A percentile compares a stretch with the other conserved stretches of the same genome.
Evolutionary conservation across 1,284 basidiomycete species (phyloP).

Genomic region (Termitomyces sp.): DNA sequence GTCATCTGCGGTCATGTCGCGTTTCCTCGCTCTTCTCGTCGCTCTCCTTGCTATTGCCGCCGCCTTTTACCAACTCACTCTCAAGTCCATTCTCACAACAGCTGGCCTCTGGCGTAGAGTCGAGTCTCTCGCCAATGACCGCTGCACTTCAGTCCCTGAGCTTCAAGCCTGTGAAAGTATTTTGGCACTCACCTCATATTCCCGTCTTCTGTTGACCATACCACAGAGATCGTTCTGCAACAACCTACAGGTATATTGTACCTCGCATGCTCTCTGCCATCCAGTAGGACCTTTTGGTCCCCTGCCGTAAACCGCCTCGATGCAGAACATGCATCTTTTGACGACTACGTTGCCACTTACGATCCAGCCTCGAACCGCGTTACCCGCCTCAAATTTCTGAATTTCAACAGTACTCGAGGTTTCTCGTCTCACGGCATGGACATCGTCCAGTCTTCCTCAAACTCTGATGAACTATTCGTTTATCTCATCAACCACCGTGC

Average conservation of each 20-base stretch:
- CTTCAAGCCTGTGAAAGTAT: conserved; percentile 65
- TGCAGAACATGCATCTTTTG: conserved; percentile 33
- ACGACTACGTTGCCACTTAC: conserved; percentile 63
- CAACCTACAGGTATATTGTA: conserved; percentile 57
- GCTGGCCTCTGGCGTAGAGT: conserved; percentile 42
- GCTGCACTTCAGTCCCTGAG: conserved; percentile 45
- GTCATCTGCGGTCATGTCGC: conserved; percentile 1
- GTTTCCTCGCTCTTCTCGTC: conserved; percentile 17
- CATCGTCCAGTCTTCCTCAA: conserved; percentile 48
- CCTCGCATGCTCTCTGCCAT: conserved; percentile 60
- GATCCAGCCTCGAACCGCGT: conserved; percentile 31
- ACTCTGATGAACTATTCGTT: conserved; percentile 51
- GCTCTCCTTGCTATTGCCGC: conserved; percentile 26
- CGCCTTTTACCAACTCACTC: conserved; percentile 36
- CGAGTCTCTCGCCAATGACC: conserved; percentile 37
- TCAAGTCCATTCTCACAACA: conserved; percentile 34
- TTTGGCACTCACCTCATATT: conserved; percentile 9
- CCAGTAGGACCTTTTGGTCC: conserved; percentile 49
- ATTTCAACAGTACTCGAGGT: conserved; percentile 39
- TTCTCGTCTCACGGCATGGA: conserved; percentile 71
- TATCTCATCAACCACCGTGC: conserved; percentile 67
- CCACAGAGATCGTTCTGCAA: conserved; percentile 50
- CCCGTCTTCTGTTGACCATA: neutral
- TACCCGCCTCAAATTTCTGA: conserved; percentile 13
- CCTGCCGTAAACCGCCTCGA: conserved; percentile 45